A percentile compares a stretch with the other conserved stretches of the same genome.
Evolutionary conservation across 2,329 filamentous ascomycete genomes (phyloP).

Genomic region (Diaporthe citrichinensis): DNA sequence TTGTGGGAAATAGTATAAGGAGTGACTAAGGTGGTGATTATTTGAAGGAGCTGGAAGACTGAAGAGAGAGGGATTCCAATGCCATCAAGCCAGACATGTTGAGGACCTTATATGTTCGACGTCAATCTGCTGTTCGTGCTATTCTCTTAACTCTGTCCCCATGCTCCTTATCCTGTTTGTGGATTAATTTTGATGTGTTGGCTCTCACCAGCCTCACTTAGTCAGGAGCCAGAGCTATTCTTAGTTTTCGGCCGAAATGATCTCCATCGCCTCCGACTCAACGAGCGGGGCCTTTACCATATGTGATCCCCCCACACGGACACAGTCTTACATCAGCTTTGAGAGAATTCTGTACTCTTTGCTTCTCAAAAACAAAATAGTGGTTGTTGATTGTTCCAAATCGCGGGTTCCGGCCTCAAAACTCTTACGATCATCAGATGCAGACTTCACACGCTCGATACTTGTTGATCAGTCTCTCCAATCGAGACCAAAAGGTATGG

Average conservation of each 20-base stretch:
- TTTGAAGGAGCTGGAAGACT: neutral
- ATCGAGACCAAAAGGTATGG: neutral
- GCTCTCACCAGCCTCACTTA: neutral
- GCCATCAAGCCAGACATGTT: neutral
- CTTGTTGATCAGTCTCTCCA: neutral
- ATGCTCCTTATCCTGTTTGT: neutral
- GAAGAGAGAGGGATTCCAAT: neutral
- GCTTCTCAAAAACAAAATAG: neutral
- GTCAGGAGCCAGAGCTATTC: neutral
- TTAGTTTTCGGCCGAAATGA: slow-evolving; percentile 19
- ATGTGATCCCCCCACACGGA: neutral
- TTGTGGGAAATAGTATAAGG: neutral
- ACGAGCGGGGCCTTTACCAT: neutral
- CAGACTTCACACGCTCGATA: neutral
- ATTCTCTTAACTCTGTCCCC: neutral
- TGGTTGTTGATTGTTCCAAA: neutral
- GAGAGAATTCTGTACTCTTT: neutral
- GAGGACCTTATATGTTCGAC: neutral
- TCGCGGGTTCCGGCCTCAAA: neutral
- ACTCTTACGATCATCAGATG: neutral
- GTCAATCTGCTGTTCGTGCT: neutral
- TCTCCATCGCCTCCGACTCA: slow-evolving; percentile 1
- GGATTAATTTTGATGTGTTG: neutral
- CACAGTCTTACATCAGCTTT: too few relatives aligned
- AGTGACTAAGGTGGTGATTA: neutral